phyloP scores from a whole-genome alignment of 192 early-diverging fungal genomes.

The Coemansia sp. region DNA sequence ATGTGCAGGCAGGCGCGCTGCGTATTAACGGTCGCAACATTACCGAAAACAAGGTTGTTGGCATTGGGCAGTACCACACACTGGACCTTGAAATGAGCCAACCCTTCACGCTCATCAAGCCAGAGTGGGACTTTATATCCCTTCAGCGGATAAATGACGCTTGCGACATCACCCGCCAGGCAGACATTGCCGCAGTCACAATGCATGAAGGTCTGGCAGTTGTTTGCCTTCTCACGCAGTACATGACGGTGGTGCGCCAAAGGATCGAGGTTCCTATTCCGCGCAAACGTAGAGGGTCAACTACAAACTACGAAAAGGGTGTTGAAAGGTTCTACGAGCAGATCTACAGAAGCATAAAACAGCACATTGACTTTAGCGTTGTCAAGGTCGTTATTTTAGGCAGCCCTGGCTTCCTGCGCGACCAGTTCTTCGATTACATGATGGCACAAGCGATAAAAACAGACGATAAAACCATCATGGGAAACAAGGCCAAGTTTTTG shows the following conservation, averaged over 20 bases:
- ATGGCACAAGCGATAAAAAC: constrained; percentile 79
- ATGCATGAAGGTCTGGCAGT: constrained; percentile 90
- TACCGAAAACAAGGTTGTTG: constrained; percentile 86
- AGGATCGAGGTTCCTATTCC: constrained; percentile 89
- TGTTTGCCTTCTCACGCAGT: constrained; percentile 87
- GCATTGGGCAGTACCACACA: constrained; percentile 92
- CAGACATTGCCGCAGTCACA: constrained; percentile 91
- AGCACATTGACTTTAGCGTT: constrained; percentile 88
- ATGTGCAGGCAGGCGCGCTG: constrained; percentile 80
- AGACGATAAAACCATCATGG: constrained; percentile 79
- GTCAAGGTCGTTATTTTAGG: constrained; percentile 95
- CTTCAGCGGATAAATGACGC: constrained; percentile 85
- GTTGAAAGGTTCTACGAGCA: constrained; percentile 87
- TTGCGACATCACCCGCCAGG: constrained; percentile 84
- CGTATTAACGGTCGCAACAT: constrained; percentile 87
- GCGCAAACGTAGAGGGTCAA: constrained; percentile 88
- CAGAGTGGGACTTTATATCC: constrained; percentile 92
- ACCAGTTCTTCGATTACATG: constrained; percentile 85
- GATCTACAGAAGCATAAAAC: constrained; percentile 81
- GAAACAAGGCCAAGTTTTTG: constrained; percentile 85
- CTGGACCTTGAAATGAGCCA: constrained; percentile 90
- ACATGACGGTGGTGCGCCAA: constrained; percentile 94
- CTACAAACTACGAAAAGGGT: constrained; percentile 90
- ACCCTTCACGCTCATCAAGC: constrained; percentile 84
- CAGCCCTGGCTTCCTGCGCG: constrained; percentile 93